These are phyloP conservation scores for Dothiorella sarmentorum DNA, from an alignment of 2,329 filamentous ascomycete genomes.

Conservation along the genomic window DNA sequence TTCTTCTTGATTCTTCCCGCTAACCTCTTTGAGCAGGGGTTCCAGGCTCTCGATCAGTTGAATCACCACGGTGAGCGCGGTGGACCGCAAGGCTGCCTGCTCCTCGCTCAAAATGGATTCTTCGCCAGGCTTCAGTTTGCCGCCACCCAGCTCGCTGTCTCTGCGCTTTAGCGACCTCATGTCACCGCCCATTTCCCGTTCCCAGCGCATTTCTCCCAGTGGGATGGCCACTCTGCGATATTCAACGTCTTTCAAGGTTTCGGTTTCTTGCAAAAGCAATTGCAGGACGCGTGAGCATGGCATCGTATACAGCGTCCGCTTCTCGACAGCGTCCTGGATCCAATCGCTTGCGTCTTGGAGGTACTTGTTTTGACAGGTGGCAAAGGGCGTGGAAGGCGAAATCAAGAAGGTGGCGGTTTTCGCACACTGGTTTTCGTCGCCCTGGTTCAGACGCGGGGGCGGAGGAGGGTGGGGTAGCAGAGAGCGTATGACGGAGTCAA, in stretches of 20 bases:
- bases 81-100: slow-evolving; percentile 71
- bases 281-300: slow-evolving; percentile 76
- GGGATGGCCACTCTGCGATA: slow-evolving; percentile 82
- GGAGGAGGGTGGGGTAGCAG: slow-evolving; percentile 72
- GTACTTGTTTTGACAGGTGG: slow-evolving; percentile 75
- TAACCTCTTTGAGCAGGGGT: slow-evolving; percentile 74
- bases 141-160: slow-evolving; percentile 50
- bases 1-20: slow-evolving; percentile 83
- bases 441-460: slow-evolving; percentile 54
- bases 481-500: slow-evolving; percentile 79
- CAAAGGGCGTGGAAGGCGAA: slow-evolving; percentile 77
- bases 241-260: slow-evolving; percentile 64
- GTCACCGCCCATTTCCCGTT: slow-evolving; percentile 59
- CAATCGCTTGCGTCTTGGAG: slow-evolving; percentile 80
- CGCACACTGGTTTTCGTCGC: slow-evolving; percentile 62
- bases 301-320: slow-evolving; percentile 64
- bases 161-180: slow-evolving; percentile 46
- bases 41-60: slow-evolving; percentile 84
- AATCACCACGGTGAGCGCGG: slow-evolving; percentile 76
- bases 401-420: slow-evolving; percentile 78
- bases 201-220: slow-evolving; percentile 80
- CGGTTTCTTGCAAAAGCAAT: slow-evolving; percentile 76
- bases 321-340: slow-evolving; percentile 72
- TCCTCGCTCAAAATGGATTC: slow-evolving; percentile 58
- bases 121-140: slow-evolving; percentile 26